Percentiles rank a stretch among this genome's conserved stretches.
phyloP scores from a whole-genome alignment of 352 stramenopile species.

The Pythium dissotocum region DNA sequence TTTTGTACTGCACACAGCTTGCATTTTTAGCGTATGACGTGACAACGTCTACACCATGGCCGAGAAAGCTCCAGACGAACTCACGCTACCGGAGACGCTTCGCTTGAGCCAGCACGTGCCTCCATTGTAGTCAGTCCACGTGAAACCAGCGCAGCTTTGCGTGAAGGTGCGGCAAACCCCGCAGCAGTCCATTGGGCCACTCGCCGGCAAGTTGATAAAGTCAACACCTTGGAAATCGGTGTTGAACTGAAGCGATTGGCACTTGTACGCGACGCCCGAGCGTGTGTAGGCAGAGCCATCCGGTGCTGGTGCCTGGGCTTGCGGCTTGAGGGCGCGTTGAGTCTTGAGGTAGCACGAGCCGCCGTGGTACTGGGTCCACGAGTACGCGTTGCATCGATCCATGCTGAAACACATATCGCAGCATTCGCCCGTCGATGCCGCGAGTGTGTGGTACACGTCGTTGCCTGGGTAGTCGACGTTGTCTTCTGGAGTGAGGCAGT shows the following conservation, averaged over 20 bases:
- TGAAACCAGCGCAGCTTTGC: conserved; percentile 1
- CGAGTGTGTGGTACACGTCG: conserved; percentile 2
- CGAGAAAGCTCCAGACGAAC: background rate
- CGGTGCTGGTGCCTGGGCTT: background rate
- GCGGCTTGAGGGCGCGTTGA: background rate
- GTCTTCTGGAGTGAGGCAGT: conserved; percentile 7
- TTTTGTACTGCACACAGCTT: too few species aligned
- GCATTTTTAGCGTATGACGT: background rate
- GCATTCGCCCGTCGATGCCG: conserved; percentile 5
- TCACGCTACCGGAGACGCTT: background rate
- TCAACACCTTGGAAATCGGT: conserved; percentile 6
- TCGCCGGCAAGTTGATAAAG: background rate
- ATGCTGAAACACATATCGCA: conserved; percentile 15
- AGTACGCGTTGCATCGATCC: conserved; percentile 11
- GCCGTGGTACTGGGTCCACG: conserved; percentile 19
- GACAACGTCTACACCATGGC: background rate
- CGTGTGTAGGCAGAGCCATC: conserved; percentile 13
- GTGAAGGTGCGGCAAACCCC: background rate
- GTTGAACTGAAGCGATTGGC: conserved; percentile 7
- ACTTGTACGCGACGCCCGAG: conserved; percentile 14
- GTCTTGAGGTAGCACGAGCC: conserved; percentile 22
- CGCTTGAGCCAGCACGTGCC: conserved; percentile 61
- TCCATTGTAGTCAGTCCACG: conserved; percentile 50
- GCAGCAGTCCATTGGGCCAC: conserved; percentile 11
- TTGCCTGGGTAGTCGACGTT: conserved; percentile 22